phyloP scores from a whole-genome alignment of 2,329 filamentous ascomycete species.

The Alternaria conjuncta region DNA sequence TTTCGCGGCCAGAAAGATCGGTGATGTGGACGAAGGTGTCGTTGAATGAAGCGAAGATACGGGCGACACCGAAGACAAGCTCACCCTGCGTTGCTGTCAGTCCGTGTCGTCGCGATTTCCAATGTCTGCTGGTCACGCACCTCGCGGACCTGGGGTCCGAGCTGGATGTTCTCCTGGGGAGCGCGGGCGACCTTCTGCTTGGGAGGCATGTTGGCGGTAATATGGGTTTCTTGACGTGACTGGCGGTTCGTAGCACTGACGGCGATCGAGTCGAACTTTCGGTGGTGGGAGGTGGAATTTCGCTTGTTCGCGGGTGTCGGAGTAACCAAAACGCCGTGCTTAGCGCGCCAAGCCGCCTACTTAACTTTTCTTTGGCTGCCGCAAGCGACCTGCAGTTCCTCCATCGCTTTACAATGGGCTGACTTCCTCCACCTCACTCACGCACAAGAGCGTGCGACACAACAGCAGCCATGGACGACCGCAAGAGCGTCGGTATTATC shows the following conservation, averaged over 20 bases:
- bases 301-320: constrained; percentile 26
- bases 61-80: constrained; percentile 96
- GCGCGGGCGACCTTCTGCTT: constrained; percentile 82
- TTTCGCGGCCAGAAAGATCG: constrained; percentile 98
- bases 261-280: constrained; percentile 28
- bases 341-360: constrained; percentile 20
- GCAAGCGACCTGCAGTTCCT: constrained; percentile 13
- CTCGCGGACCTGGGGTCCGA: constrained; percentile 96
- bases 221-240: constrained; percentile 29
- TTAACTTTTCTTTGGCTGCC: constrained; percentile 28
- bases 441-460: constrained; percentile 27
- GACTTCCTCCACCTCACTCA: constrained; percentile 31
- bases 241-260: constrained; percentile 36
- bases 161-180: constrained; percentile 87
- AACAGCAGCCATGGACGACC: constrained; percentile 60
- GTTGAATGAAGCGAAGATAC: constrained; percentile 87
- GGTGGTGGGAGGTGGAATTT: constrained; percentile 18
- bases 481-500: constrained; percentile 86
- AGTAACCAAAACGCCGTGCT: constrained; percentile 15
- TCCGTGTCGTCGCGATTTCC: constrained; percentile 16
- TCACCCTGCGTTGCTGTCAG: constrained; percentile 67
- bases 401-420: constrained; percentile 35
- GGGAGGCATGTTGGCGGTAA: constrained; percentile 73
- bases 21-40: constrained; percentile 87
- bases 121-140: constrained; percentile 50